These are phyloP conservation scores for Tylopilus felleus DNA, from an alignment of 768 basidiomycete species.

Conservation along the genomic window DNA sequence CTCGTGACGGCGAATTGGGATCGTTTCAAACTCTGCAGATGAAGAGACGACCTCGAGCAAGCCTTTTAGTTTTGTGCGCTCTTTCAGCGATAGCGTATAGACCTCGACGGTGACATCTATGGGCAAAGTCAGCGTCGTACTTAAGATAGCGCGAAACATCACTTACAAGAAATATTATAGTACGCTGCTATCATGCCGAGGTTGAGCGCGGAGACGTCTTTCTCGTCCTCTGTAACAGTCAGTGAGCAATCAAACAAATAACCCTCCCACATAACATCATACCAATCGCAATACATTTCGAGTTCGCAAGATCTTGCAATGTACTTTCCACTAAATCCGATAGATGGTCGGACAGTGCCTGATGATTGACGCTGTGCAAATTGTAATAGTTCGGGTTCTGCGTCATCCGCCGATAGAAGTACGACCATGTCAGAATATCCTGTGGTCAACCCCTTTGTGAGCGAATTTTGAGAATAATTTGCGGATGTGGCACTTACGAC, in stretches of 20 bases:
- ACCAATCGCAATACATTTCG: slow-evolving; percentile 93
- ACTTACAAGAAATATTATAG: slow-evolving; percentile 88
- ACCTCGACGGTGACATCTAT: slow-evolving; percentile 95
- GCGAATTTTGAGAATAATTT: background rate
- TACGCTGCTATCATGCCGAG: slow-evolving; percentile 98
- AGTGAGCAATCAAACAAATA: background rate
- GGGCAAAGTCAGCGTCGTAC: background rate
- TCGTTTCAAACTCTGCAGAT: slow-evolving; percentile 91
- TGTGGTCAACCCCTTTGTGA: slow-evolving; percentile 26
- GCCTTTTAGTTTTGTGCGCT: slow-evolving; percentile 95
- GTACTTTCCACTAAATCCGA: slow-evolving; percentile 96
- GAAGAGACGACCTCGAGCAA: slow-evolving; percentile 95
- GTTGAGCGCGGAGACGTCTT: slow-evolving; percentile 89
- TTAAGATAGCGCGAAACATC: background rate
- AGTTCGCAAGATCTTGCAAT: slow-evolving; percentile 84
- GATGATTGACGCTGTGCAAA: slow-evolving; percentile 91
- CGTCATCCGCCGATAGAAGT: slow-evolving; percentile 95
- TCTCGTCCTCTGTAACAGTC: slow-evolving; percentile 66
- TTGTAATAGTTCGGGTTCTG: slow-evolving; percentile 97
- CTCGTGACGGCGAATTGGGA: slow-evolving; percentile 95
- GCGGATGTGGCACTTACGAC: slow-evolving; percentile 53
- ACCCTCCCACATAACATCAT: slow-evolving; percentile 17
- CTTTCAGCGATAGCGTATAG: slow-evolving; percentile 91
- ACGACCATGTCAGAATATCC: slow-evolving; percentile 99
- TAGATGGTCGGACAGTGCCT: slow-evolving; percentile 92